Conservation (phyloP, 176 grass and related monocot species). For the Zoysia pacifica region DNA sequence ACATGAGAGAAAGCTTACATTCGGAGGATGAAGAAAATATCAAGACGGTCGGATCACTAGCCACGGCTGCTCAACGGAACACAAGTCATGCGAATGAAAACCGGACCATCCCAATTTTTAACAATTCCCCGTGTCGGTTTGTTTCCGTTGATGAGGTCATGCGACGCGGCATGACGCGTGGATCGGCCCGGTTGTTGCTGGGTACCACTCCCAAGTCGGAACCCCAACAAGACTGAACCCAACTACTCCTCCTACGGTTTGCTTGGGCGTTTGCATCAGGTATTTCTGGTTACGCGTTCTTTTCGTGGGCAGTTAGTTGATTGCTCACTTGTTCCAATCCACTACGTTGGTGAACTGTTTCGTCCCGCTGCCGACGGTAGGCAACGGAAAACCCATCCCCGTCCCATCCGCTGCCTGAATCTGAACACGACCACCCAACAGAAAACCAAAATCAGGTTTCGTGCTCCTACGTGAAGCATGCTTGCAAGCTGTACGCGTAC, state of each 20-base stretch:
- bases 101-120: background rate
- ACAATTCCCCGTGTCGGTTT: slow-evolving; percentile 27
- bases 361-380: no score
- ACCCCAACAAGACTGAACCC: background rate
- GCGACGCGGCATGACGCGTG: background rate
- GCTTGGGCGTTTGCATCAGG: slow-evolving; percentile 22
- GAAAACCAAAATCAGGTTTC: no score
- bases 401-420: no score
- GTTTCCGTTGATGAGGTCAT: slow-evolving; percentile 41
- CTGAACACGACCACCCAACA: no score
- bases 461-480: no score
- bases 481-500: no score
- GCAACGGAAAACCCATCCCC: no score
- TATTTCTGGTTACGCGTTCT: slow-evolving; percentile 25
- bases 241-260: background rate
- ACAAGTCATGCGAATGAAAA: background rate
- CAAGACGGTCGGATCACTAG: background rate
- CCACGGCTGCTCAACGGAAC: background rate
- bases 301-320: background rate
- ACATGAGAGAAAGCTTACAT: background rate
- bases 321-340: no score
- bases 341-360: no score
- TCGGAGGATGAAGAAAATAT: background rate
- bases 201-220: background rate
- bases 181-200: slow-evolving; percentile 27